Evolutionary conservation across 345 rosid genomes (phyloP), one percentile per base, ranked within the genome.

Genomic region (Erodium maritimum): DNA sequence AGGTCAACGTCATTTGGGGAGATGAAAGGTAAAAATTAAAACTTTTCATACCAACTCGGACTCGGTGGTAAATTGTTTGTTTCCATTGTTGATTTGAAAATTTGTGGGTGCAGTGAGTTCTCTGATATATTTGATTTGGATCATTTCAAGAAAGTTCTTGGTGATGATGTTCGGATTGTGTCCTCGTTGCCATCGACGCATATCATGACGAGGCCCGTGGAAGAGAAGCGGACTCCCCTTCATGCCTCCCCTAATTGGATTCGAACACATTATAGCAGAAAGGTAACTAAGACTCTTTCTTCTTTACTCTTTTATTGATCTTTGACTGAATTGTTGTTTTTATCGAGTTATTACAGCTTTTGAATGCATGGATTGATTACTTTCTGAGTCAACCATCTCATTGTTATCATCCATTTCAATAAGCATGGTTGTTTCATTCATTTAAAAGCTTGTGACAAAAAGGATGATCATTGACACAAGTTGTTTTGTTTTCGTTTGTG

Each of bases 1-100:
- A 94, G 85, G 82, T 94, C 70, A 90, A 90, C 69, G 91, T 85
- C 76, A 85, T 94, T 52, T 94, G 99, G 99, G 88, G 88, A n/a
- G 99, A 94, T 66, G 99, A 94, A 67, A 94, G 99, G 99, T 87
- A 70, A 60, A 20, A 8, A n/a, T n/a, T n/a, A 16, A 17, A 19
- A 19, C 20, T 20, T 17, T 19, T 19, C 56, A 13, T 22, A 21
- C 20, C n/a, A n/a, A n/a, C n/a, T n/a, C n/a, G n/a, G n/a, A n/a
- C n/a, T n/a, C n/a, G n/a, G n/a, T n/a, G n/a, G n/a, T n/a, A n/a
- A 42, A 42, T 42, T 42, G 3, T 10, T 10, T 10, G n/a, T n/a
- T n/a, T n/a, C n/a, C n/a, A n/a, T n/a, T 29, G 37, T 29, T 29
- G 9, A 29, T 29, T 29, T 29, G 5, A 29, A 11, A 29, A 11